Evolutionary conservation across 768 basidiomycete species (phyloP), one percentile per base, ranked within the genome.

Genomic region (Suillus brevipes): DNA sequence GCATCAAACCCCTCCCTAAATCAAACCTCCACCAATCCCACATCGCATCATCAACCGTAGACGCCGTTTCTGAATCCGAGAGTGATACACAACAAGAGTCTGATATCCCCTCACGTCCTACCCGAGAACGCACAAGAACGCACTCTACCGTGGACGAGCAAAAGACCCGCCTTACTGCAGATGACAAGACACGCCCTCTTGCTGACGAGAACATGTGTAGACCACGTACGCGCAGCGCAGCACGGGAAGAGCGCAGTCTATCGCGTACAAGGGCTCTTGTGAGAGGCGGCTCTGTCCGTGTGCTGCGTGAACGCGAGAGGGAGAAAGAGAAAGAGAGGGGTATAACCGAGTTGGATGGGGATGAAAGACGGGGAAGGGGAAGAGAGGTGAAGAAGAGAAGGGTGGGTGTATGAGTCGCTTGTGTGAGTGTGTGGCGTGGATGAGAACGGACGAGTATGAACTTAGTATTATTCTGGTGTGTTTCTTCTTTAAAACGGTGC

Each of bases 301-400:
- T 38, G 23, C 49, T n/a, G 28, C 49, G 47, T 7, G 43, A 49
- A 28, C 62, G 16, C n/a, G 53, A 28, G 49, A 57, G 25, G 66
- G 71, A 5, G 67, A 67, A 25, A 67, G 60, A 57, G 67, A 67
- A 40, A 6, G 67, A 64, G 37, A 60, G 50, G 8, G 66, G 60
- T 6, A 57, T 57, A 28, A 52, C 49, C 6, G 66, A 68, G 2
- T 64, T 63, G 1, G n/a, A 65, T 13, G 60, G 67, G 1, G 69
- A 69, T 4, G 60, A 37, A 8, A 69, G 12, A 61, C 47, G 25
- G 23, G 45, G 25, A 1, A 62, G 72, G 14, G 74, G 74, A 14
- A 68, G 74, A 12, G 69, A 62, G 5, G 67, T 72, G 57, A 76
- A 76, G 75, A 77, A 61, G 68, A 76, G 75, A 55, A 73, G 74